Conservation (phyloP, 2,329 filamentous ascomycete genomes). For the Phaeosphaeria sp. region DNA sequence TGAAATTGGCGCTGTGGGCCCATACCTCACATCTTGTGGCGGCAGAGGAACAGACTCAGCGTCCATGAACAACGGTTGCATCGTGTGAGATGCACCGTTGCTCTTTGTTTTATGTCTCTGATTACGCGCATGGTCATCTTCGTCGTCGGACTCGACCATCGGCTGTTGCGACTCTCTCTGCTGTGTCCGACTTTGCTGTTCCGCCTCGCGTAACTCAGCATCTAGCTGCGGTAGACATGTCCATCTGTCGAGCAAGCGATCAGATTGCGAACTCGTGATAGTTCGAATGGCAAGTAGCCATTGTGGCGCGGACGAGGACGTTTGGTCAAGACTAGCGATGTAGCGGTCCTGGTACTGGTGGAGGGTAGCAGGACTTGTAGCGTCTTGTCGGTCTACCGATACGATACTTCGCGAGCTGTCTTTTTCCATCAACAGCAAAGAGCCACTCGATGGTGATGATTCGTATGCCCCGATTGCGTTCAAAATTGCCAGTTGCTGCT, state of each 20-base stretch:
- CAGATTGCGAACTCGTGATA: conserved; percentile 29
- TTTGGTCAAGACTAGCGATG: conserved; percentile 32
- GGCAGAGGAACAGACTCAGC: conserved; percentile 30
- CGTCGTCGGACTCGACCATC: conserved; percentile 44
- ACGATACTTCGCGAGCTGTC: conserved; percentile 40
- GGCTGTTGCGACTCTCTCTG: conserved; percentile 40
- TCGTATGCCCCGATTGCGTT: conserved; percentile 29
- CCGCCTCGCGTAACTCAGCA: conserved; percentile 29
- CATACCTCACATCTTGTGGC: conserved; percentile 26
- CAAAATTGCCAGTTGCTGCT: conserved; percentile 48
- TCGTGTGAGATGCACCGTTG: neutral
- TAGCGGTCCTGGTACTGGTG: conserved; percentile 37
- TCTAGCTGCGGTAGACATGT: conserved; percentile 42
- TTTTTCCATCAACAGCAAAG: conserved; percentile 34
- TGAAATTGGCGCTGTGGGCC: conserved; percentile 33
- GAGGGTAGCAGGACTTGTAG: conserved; percentile 30
- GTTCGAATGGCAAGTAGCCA: conserved; percentile 33
- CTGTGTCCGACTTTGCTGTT: conserved; percentile 27
- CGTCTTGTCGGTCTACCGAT: conserved; percentile 6
- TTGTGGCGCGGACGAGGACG: conserved; percentile 23
- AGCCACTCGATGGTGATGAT: conserved; percentile 14
- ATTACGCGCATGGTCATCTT: conserved; percentile 28
- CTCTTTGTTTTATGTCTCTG: conserved; percentile 14
- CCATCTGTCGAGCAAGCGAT: conserved; percentile 42
- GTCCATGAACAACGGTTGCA: conserved; percentile 35